A percentile compares a stretch with the other conserved stretches of the same genome.
Evolutionary conservation across 805 yeast genomes (phyloP).

Genomic region (Kuraishia cidri): DNA sequence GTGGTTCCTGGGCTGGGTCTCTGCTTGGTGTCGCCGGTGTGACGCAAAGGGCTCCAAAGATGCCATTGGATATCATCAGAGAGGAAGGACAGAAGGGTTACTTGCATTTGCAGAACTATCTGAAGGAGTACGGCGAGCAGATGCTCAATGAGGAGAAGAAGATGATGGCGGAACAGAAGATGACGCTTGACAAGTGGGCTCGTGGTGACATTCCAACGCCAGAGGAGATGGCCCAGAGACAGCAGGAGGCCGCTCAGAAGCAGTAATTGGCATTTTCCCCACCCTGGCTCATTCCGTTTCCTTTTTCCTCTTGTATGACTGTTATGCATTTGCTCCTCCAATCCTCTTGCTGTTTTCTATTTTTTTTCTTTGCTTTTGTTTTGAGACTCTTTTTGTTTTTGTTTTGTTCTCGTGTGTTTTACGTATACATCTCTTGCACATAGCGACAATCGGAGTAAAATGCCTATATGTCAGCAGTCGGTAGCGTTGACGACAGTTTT

Average conservation of each 20-base stretch:
- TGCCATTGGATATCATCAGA: conserved; percentile 84
- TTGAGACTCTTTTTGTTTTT: too few relatives aligned
- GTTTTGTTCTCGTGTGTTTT: too few relatives aligned
- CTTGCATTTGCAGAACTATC: conserved; percentile 61
- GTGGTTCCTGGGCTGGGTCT: conserved; percentile 44
- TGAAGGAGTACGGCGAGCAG: conserved; percentile 51
- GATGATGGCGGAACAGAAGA: conserved; percentile 72
- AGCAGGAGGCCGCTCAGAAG: conserved; percentile 6
- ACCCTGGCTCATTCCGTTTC: neutral
- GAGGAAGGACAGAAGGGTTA: conserved; percentile 90
- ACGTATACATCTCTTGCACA: too few relatives aligned
- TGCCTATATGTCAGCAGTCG: too few relatives aligned
- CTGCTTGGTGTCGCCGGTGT: conserved; percentile 55
- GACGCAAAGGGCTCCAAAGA: conserved; percentile 41
- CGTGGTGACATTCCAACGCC: conserved; percentile 77
- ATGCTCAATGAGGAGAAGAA: conserved; percentile 79
- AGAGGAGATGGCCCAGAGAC: conserved; percentile 43
- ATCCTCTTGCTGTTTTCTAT: too few relatives aligned
- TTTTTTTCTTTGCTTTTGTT: too few relatives aligned
- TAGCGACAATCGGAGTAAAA: too few relatives aligned
- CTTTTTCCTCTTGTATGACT: neutral
- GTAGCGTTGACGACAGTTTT: too few relatives aligned
- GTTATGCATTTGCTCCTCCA: neutral
- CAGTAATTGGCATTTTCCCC: conserved; percentile 3
- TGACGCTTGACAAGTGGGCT: conserved; percentile 77